Conservation (phyloP, 345 rosid genomes). For the Iberis pinnata region DNA sequence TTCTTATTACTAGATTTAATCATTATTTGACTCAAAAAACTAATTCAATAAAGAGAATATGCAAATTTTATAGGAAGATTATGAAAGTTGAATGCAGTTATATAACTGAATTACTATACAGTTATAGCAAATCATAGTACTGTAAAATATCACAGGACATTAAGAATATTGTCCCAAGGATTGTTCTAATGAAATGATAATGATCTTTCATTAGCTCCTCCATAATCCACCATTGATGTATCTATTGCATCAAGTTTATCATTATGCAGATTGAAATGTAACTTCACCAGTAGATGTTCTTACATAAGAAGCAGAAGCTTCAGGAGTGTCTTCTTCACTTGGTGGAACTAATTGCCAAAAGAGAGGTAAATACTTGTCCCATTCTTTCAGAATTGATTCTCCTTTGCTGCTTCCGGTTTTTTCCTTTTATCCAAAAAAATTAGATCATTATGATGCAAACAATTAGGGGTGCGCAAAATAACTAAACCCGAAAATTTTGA, state of each 20-base stretch:
- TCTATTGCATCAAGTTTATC: too few relatives aligned
- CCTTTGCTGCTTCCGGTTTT: conserved; percentile 95
- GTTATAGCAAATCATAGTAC: conserved; percentile 22
- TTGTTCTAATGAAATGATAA: conserved; percentile 16
- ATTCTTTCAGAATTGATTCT: conserved; percentile 53
- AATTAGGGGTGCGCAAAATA: too few relatives aligned
- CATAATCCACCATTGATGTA: conserved; percentile 20
- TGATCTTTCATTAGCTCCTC: neutral
- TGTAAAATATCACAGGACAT: conserved; percentile 22
- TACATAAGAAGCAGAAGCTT: conserved; percentile 75
- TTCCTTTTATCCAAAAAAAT: conserved; percentile 48
- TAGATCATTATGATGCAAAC: too few relatives aligned
- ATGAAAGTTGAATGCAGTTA: conserved; percentile 24
- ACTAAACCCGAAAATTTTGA: too few relatives aligned
- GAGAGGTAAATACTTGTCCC: conserved; percentile 74
- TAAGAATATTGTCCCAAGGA: conserved; percentile 22
- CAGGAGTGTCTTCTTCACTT: conserved; percentile 99
- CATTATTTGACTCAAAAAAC: conserved; percentile 19
- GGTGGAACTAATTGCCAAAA: conserved; percentile 99
- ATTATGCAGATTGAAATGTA: conserved; percentile 67
- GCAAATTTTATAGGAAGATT: neutral
- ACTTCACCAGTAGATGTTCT: conserved; percentile 59
- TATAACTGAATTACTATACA: conserved; percentile 29
- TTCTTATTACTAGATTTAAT: conserved; percentile 3
- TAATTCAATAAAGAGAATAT: conserved; percentile 14